A percentile compares a stretch with the other conserved stretches of the same genome.
phyloP scores from a whole-genome alignment of 345 rosid species.

The Psidium guajava region DNA sequence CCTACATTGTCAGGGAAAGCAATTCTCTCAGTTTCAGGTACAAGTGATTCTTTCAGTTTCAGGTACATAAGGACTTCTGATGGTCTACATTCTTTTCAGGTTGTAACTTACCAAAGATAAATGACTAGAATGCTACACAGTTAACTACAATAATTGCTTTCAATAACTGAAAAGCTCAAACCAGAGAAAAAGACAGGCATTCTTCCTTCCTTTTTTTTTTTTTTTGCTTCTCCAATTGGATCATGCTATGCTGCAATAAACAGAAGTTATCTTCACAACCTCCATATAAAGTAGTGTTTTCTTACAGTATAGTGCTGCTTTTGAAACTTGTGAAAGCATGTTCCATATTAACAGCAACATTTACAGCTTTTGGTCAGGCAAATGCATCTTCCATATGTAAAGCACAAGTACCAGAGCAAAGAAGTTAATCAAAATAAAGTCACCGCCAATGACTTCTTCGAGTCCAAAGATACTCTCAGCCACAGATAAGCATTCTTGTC shows the following conservation, averaged over 20 bases:
- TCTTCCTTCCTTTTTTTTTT: background rate
- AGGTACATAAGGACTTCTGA: background rate
- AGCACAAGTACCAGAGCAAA: conserved; percentile 63
- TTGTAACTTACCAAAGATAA: background rate
- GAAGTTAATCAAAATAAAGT: conserved; percentile 69
- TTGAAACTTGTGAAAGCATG: background rate
- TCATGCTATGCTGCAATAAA: background rate
- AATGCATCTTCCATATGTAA: background rate
- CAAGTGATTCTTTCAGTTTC: background rate
- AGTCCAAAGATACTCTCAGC: conserved; percentile 42
- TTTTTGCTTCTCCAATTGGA: background rate
- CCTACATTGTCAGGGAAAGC: conserved; percentile 31
- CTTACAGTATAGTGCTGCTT: background rate
- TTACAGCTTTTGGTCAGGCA: background rate
- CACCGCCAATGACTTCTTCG: conserved; percentile 35
- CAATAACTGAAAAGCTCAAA: background rate
- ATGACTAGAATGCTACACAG: background rate
- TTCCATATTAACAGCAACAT: background rate
- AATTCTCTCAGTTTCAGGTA: background rate
- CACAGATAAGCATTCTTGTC: conserved; percentile 51
- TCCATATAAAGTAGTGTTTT: accelerated
- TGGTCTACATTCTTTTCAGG: background rate
- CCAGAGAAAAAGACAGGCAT: background rate
- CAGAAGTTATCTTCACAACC: background rate
- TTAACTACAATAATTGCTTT: background rate